These are phyloP conservation scores for Podospora conica DNA, from an alignment of 495 filamentous ascomycete genomes.

Conservation along the genomic window DNA sequence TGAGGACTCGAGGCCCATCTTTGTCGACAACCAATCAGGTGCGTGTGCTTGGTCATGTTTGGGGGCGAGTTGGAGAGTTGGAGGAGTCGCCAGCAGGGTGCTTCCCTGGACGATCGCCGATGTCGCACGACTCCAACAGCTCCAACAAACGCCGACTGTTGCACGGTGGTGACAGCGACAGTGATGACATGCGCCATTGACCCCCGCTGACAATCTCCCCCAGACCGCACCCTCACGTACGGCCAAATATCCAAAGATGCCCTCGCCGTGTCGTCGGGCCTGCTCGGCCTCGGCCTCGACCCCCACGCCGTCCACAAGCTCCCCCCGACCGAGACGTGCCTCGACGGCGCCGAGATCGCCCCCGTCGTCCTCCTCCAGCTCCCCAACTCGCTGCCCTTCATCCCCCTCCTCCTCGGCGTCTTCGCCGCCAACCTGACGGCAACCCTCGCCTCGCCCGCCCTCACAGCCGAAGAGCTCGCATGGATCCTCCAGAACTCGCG, in stretches of 20 bases:
- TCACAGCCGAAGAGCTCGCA: slow-evolving; percentile 29
- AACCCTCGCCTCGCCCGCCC: slow-evolving; percentile 29
- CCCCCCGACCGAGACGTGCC: slow-evolving; percentile 26
- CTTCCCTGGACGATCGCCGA: too few relatives aligned
- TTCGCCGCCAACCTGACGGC: slow-evolving; percentile 29
- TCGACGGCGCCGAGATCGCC: slow-evolving; percentile 25
- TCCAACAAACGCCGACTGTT: neutral
- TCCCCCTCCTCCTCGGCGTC: slow-evolving; percentile 23
- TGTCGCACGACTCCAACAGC: neutral
- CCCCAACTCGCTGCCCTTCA: slow-evolving; percentile 28
- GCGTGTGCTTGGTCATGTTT: neutral
- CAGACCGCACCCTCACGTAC: slow-evolving; percentile 25
- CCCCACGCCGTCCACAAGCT: slow-evolving; percentile 22
- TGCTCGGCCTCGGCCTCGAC: slow-evolving; percentile 20
- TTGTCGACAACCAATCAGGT: slow-evolving; percentile 28
- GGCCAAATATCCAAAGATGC: slow-evolving; percentile 22
- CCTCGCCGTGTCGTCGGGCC: slow-evolving; percentile 19
- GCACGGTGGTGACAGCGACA: neutral
- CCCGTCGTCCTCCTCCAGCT: slow-evolving; percentile 32
- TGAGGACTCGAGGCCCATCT: slow-evolving; percentile 21
- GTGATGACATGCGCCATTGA: neutral
- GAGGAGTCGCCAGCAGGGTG: too few relatives aligned
- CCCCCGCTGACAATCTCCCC: neutral
- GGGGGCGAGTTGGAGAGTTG: neutral
- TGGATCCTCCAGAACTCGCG: slow-evolving; percentile 32